Evolutionary conservation across 306 rosid species (phyloP).

Genomic region (Gillenia trifoliata): DNA sequence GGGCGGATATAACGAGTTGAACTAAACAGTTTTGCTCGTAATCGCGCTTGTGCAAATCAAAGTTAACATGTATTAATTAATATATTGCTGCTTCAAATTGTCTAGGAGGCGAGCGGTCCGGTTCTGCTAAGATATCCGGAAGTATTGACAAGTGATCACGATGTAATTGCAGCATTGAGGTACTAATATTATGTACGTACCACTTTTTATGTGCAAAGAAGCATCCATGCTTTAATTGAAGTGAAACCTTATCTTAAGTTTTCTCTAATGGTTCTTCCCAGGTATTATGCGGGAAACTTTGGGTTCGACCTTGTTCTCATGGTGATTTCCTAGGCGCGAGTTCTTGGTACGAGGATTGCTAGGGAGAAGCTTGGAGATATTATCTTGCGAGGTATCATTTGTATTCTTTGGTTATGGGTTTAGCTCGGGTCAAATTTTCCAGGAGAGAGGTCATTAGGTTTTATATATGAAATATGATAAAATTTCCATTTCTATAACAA

Average conservation of each 20-base stretch:
- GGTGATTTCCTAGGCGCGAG: no score
- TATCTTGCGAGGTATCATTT: constrained; percentile 57
- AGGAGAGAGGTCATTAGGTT: neutral
- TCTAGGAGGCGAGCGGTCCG: no score
- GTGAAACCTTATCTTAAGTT: no score
- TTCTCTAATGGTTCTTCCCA: constrained; percentile 26
- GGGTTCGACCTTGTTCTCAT: constrained; percentile 29
- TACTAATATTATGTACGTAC: no score
- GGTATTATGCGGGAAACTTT: constrained; percentile 74
- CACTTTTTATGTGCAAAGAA: constrained; percentile 2
- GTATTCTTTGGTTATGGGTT: neutral
- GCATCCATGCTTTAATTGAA: constrained; percentile 9
- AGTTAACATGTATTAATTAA: no score
- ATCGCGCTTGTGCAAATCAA: no score
- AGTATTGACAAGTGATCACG: no score
- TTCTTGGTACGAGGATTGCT: constrained; percentile 24
- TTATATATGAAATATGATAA: neutral
- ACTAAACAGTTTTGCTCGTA: no score
- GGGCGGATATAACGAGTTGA: constrained; percentile 92
- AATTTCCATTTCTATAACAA: neutral
- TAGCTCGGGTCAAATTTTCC: neutral
- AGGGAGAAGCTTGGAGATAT: constrained; percentile 52
- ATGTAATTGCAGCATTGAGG: no score
- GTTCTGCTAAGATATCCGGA: no score
- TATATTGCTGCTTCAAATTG: no score